Base-by-base conservation (phyloP, 2,329 filamentous ascomycete species). In the Aschersonia sp. region DNA sequence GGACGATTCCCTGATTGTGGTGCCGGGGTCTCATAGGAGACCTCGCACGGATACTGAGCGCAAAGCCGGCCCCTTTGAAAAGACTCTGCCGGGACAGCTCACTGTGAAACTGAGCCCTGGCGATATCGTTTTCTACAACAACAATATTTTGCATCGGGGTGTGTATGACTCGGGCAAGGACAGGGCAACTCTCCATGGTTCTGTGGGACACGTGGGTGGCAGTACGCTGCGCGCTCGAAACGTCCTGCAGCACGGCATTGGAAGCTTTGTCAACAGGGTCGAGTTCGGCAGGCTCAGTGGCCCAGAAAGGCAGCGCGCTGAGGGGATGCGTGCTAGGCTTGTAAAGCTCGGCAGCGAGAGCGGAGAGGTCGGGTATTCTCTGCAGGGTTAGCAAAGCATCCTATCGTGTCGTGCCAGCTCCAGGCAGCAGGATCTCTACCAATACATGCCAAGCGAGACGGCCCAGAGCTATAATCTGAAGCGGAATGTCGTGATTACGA, bases 61-160 rank as follows among this genome's bases (percentile, higher is more conserved):
- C 10, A 62, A 58, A 6, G 86, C 85, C 0, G 77, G 71, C 22
- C 81, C 83, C 0, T 84, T 78, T 56, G 82, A 81, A 54, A 58
- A 66, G 2, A 57, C 67, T 2, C 55, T 92, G 54, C 78, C 81
- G 0, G 77, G 68, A 0, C 81, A 88, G 67, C 58, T 81, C 11
- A 65, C 76, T 4, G 86, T 94, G 12, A 59, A 69, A 58, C 68
- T 94, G 51, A 67, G 75, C 52, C 73, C 86, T 0, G 87, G 87
- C 0, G 87, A 94, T 63, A 78, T 84, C 12, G 84, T 84, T 41
- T 94, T 94, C 57, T 94, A 94, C 60, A 81, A 94, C 62, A 94
- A 89, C 59, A 94, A 94, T 62, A 94, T 94, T 53, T 62, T 94
- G 52, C 84, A 87, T 58, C 69, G 83, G 4, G 84, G 83, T 1